Evolutionary conservation across 345 rosid species (phyloP), one percentile per base, ranked within the genome.

Genomic region (Erodium maritimum): DNA sequence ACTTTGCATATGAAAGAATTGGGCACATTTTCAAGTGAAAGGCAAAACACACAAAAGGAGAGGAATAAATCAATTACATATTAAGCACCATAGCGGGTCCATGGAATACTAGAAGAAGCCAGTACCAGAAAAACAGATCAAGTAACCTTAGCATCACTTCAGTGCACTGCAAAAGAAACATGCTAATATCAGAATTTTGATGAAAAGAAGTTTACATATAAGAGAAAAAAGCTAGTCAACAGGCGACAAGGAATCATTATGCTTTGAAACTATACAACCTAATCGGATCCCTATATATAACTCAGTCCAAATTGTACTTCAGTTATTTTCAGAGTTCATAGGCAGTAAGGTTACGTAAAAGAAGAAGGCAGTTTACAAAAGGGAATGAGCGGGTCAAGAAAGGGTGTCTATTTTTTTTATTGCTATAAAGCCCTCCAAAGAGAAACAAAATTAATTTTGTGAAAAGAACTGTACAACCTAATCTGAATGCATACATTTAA

Each of bases 131-230:
- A 60, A 71, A 55, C 9, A 45, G 56, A 51, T 29, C 23, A 25
- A 62, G 51, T n/a, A 42, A 20, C 50, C 29, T 62, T 59, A 42
- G 23, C 18, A 54, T 69, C 56, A 16, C 59, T 54, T 86, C 71
- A 87, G 72, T 62, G 78, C 95, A 65, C 95, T 87, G 86, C 70
- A 84, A 54, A 65, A 12, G 24, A 23, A 62, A 63, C n/a, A 48
- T 24, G 16, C 55, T 22, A 42, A 61, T 33, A 50, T 60, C 18
- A 60, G 52, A 58, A 24, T n/a, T n/a, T n/a, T n/a, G n/a, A n/a
- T 21, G 52, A 14, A 22, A 34, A 50, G 34, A 48, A 7, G 24
- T 10, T 10, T 17, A 4, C 62, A 20, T 24, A 57, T 16, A 45
- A 14, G 33, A 20, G 25, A 7, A 11, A n/a, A 18, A 55, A 12